Base-by-base conservation (phyloP, 1,139 yeast genomes). In the Saccharomycopsis phalli region DNA sequence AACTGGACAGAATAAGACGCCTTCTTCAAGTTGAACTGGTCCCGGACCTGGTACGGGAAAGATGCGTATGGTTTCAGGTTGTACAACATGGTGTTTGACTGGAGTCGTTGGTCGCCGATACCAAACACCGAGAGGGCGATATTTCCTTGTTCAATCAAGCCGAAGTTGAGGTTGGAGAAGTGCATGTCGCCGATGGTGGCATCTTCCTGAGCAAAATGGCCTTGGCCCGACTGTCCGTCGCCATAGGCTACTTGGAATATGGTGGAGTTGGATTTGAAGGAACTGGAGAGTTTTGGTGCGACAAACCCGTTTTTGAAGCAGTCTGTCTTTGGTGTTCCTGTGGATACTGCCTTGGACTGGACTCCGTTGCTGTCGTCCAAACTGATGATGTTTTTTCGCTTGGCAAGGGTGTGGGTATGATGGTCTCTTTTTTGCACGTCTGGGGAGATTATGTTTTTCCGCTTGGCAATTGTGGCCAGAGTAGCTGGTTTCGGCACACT, bases 121-220 rank as follows among this genome's bases (percentile, higher is more conserved):
- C 84, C 86, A 35, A 76, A 58, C 19, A 78, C 80, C 38, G 81
- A 80, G 37, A 68, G 65, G 4, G 66, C 55, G 7, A 79, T 68
- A 50, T 69, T 69, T 3, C 80, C 62, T 25, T 55, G 51, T 49
- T 68, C 68, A 22, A 80, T 79, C 16, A 75, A 70, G 2, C 81
- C 87, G 49, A 78, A 67, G 14, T 73, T 68, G 49, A 76, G 61
- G 41, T 61, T 55, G 0, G 60, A 47, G n/a, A 80, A 65, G 14
- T 58, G 55, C 4, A 66, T 60, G 11, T 61, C 65, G 42, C 67
- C 66, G 38, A 79, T 54, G 2, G 51, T 50, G 31, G 76, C 60
- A 34, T 59, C 55, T 50, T 81, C 93, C 40, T 62, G 59, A 36
- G 80, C 87, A 79, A 80, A 81, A 42, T 62, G 54, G 32, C 94